phyloP scores from a whole-genome alignment of 441 rosid species.

The Erodium chrysanthum region DNA sequence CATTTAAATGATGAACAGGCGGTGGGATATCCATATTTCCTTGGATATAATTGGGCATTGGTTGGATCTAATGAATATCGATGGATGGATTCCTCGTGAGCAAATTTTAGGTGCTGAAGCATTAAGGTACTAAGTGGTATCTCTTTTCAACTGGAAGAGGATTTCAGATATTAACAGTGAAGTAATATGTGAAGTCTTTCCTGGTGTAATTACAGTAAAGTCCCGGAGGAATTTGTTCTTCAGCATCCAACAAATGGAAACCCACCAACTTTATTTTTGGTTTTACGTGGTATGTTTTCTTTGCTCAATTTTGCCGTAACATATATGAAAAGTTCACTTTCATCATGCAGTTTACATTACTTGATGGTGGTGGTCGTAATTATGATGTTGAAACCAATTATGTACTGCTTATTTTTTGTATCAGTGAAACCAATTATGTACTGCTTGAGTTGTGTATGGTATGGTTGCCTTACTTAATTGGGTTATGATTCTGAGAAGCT shows the following conservation, averaged over 20 bases:
- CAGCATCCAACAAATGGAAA: conserved; percentile 89
- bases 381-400: not conserved
- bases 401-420: not conserved
- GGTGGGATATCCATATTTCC: conserved; percentile 60
- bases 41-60: conserved; percentile 86
- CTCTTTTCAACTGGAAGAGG: conserved; percentile 14
- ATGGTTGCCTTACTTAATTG: too few species aligned
- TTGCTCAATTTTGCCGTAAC: not conserved
- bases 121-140: conserved; percentile 44
- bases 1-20: conserved; percentile 39
- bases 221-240: conserved; percentile 80
- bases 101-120: conserved; percentile 95
- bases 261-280: conserved; percentile 93
- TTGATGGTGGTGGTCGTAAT: not conserved
- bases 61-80: conserved; percentile 75
- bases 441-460: not conserved
- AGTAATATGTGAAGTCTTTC: conserved; percentile 22
- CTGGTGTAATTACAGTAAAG: conserved; percentile 58
- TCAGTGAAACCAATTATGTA: not conserved
- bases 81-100: conserved; percentile 97
- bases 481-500: too few species aligned
- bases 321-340: too few species aligned
- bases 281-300: conserved; percentile 51
- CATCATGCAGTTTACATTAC: conserved; percentile 7
- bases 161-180: conserved; percentile 12